Evolutionary conservation across 169 alveolate genomes (phyloP), one percentile per base, ranked within the genome.

Genomic region (Sarcocystis neurona): DNA sequence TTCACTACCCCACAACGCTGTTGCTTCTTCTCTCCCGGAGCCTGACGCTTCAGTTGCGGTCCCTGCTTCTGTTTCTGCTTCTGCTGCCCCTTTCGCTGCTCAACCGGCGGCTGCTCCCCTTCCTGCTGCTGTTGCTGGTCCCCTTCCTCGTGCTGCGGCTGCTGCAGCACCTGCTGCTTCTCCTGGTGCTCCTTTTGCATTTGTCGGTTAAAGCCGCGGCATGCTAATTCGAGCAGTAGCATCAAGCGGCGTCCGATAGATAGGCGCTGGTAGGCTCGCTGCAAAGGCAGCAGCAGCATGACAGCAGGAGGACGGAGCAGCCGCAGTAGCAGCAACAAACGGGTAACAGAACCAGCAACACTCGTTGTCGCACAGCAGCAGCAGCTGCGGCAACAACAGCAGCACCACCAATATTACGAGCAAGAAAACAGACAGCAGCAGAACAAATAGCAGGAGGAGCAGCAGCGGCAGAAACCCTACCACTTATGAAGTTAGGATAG

Each of bases 211-310:
- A 84, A 47, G 20, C n/a, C 50, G 0, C 89, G 80, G n/a, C 41
- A 46, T 3, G 60, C 47, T 39, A 84, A 15, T 41, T 84, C 89
- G 68, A 84, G 39, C 72, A 84, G 27, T 2, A 84, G 48, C 80
- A 84, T 46, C 32, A 85, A n/a, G 20, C 90, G 90, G 10, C 84
- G 70, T 10, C 90, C 90, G 20, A 85, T 27, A 34, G 90, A 43
- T 34, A 77, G 72, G 39, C 60, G 34, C 77, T 56, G 84, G 82
- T 68, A 85, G 43, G 30, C 77, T 23, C 43, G 43, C 90, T 85
- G 75, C 3, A 46, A n/a, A 15, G 50, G 10, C 84, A 68, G 8
- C 15, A 2, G 47, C 32, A 68, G 79, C 27, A 68, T 15, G 23
- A 6, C 50, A 68, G 43, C 27, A 6, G 79, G 4, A 20, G 48